Evolutionary conservation across 768 basidiomycete species (phyloP), one percentile per base, ranked within the genome.

Genomic region (Phaeolepiota aurea): DNA sequence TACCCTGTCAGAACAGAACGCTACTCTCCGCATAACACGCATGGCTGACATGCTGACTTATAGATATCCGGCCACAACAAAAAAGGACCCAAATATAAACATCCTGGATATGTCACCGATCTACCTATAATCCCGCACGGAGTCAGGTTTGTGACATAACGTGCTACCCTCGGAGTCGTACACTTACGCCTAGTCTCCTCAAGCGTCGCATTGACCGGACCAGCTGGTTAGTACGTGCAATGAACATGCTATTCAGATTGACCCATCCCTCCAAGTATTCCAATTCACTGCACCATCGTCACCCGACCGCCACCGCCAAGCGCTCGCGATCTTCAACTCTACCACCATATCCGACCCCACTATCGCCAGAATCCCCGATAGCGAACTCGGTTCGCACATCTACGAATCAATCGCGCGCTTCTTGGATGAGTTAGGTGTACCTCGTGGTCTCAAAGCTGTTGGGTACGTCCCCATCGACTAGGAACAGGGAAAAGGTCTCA

Each of bases 11-110:
- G 77, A n/a, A n/a, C n/a, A n/a, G n/a, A n/a, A 64, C 5, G 5
- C 5, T 30, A 25, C 20, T 19, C 32, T n/a, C 5, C 16, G 4
- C 37, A 20, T 32, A 12, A 12, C 19, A 20, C 2, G 31, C 18
- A 21, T 42, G 20, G 39, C 3, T 20, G 13, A 44, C 31, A 9
- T 14, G 14, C 19, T 21, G 11, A 19, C 36, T 47, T 9, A 2
- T 38, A 90, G 87, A 89, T 96, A 44, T 92, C 90, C 7, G 88
- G 90, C 1, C 62, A 93, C 56, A 98, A 98, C 69, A 96, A 98
- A 65, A 82, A 80, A 48, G 89, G 93, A 0, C 88, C 91, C 1
- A 85, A 87, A 55, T 97, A 87, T 62, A 79, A 86, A 55, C 90
- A 94, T 57, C 78, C 89, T 18, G 93, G 90, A 33, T 98, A 98